Conservation (phyloP, 257 asterid species). For the Solanum okadae region DNA sequence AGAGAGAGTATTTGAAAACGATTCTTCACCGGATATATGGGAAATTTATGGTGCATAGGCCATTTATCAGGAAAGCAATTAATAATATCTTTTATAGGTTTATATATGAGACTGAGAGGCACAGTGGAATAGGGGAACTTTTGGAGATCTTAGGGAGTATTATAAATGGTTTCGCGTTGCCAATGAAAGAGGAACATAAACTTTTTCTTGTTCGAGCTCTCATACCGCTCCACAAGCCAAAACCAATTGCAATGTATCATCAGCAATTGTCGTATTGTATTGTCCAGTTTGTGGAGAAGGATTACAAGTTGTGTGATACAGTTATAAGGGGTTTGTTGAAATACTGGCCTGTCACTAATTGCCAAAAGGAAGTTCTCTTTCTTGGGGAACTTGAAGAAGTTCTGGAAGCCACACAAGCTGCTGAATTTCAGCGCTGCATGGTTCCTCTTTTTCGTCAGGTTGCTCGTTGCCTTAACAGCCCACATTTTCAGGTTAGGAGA, state of each 20-base stretch:
- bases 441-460: slow-evolving; percentile 72
- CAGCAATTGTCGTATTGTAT: slow-evolving; percentile 68
- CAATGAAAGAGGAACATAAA: slow-evolving; percentile 96
- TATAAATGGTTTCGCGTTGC: slow-evolving; percentile 85
- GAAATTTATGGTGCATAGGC: slow-evolving; percentile 85
- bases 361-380: slow-evolving; percentile 78
- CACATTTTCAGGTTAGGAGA: slow-evolving; percentile 67
- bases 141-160: slow-evolving; percentile 89
- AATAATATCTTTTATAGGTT: slow-evolving; percentile 65
- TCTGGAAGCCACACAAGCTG: slow-evolving; percentile 57
- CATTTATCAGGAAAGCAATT: slow-evolving; percentile 79
- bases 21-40: slow-evolving; percentile 81
- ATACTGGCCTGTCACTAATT: slow-evolving; percentile 71
- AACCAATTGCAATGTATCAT: slow-evolving; percentile 49
- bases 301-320: slow-evolving; percentile 56
- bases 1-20: slow-evolving; percentile 81
- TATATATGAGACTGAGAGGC: slow-evolving; percentile 69
- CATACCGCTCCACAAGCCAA: slow-evolving; percentile 85
- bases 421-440: slow-evolving; percentile 66
- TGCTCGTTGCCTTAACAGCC: slow-evolving; percentile 62
- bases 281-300: slow-evolving; percentile 76
- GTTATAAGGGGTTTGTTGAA: slow-evolving; percentile 75
- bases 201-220: slow-evolving; percentile 69
- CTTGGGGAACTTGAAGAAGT: slow-evolving; percentile 79
- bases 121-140: slow-evolving; percentile 73